Percentiles rank a stretch among this genome's conserved stretches.
Conservation (phyloP, 1,139 yeast species). For the Eremothecium cymbalariae region DNA sequence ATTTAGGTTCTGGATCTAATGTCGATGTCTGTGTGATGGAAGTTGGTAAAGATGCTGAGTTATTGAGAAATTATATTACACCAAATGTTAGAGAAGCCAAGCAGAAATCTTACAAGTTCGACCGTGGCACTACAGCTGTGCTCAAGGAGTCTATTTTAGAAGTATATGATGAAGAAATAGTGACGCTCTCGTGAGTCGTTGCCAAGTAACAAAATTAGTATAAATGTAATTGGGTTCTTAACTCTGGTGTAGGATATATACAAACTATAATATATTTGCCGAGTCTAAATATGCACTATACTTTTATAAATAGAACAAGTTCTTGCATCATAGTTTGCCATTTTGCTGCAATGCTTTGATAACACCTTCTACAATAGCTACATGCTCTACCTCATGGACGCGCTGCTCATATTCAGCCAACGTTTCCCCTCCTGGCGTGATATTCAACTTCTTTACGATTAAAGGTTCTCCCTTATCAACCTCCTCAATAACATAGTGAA, state of each 20-base stretch:
- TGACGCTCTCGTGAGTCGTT: too few species aligned
- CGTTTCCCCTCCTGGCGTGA: constrained; percentile 56
- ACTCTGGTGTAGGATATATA: too few species aligned
- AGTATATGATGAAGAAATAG: constrained; percentile 59
- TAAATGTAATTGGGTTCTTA: too few species aligned
- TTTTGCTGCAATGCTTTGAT: constrained; percentile 42
- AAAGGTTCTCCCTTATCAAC: constrained; percentile 92
- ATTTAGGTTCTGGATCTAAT: constrained; percentile 95
- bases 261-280: too few species aligned
- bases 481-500: constrained; percentile 87
- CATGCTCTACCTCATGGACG: constrained; percentile 80
- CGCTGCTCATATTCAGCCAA: constrained; percentile 72
- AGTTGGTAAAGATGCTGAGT: constrained; percentile 74
- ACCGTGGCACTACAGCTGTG: constrained; percentile 87
- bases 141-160: constrained; percentile 57
- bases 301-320: too few species aligned
- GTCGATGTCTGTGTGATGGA: constrained; percentile 97
- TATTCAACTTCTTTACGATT: constrained; percentile 66
- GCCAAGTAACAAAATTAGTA: too few species aligned
- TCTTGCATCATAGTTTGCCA: constrained; percentile 2
- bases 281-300: too few species aligned
- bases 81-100: constrained; percentile 84
- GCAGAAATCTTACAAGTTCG: constrained; percentile 73
- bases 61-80: constrained; percentile 77
- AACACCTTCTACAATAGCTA: constrained; percentile 89